Percentiles rank a stretch among this genome's conserved stretches.
Conservation (phyloP, 148 eudicot genomes). For the Dysphania ambrosioides region DNA sequence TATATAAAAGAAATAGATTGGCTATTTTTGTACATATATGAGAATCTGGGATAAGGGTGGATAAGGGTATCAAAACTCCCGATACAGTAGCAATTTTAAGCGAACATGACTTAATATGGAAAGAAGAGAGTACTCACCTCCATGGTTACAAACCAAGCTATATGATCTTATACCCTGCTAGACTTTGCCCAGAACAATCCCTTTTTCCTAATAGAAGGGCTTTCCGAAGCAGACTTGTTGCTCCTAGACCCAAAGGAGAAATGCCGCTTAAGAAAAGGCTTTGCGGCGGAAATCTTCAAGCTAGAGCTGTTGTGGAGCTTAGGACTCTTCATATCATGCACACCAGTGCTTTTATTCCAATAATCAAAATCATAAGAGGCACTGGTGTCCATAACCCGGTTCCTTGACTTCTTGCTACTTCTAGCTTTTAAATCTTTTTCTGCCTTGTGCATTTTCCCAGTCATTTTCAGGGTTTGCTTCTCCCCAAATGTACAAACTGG, state of each 20-base stretch:
- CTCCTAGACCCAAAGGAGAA: constrained; percentile 77
- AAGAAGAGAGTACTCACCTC: constrained; percentile 29
- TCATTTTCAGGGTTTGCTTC: constrained; percentile 59
- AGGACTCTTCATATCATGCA: constrained; percentile 41
- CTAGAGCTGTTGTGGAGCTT: constrained; percentile 64
- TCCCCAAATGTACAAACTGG: constrained; percentile 92
- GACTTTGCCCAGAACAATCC: constrained; percentile 90
- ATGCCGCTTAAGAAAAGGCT: constrained; percentile 74
- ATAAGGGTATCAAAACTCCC: neutral
- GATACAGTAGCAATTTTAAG: neutral
- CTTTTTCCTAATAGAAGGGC: constrained; percentile 44
- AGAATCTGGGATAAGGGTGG: too few relatives aligned
- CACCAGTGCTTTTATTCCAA: constrained; percentile 38
- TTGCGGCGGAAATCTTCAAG: constrained; percentile 55
- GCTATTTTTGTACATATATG: too few relatives aligned
- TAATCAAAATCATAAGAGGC: constrained; percentile 44
- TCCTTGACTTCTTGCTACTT: constrained; percentile 56
- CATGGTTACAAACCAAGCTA: constrained; percentile 7
- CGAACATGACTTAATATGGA: neutral
- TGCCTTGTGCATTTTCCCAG: constrained; percentile 67
- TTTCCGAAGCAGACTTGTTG: constrained; percentile 40
- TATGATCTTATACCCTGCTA: constrained; percentile 51
- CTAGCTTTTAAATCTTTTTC: constrained; percentile 57
- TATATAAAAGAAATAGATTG: too few relatives aligned
- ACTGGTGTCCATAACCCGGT: constrained; percentile 44